A percentile compares a stretch with the other conserved stretches of the same genome.
These are phyloP conservation scores for Pulveroboletus sp. DNA, from an alignment of 1,284 basidiomycete genomes.

Conservation along the genomic window DNA sequence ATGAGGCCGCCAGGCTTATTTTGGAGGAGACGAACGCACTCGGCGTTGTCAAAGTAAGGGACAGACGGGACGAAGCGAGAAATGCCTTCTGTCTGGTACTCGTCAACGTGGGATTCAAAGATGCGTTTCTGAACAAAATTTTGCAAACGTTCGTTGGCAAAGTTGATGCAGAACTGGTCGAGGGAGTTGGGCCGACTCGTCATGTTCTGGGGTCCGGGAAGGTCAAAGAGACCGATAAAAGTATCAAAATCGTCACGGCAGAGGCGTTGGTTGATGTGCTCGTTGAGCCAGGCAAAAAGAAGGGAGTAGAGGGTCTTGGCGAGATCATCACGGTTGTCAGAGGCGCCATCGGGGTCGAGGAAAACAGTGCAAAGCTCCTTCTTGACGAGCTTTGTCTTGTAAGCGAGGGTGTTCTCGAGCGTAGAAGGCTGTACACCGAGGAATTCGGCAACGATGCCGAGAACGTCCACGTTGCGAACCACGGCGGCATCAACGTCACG, in stretches of 20 bases:
- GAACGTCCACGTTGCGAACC: constrained; percentile 78
- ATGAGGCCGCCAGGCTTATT: constrained; percentile 89
- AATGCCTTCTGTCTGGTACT: constrained; percentile 88
- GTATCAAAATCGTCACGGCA: constrained; percentile 89
- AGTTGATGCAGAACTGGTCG: constrained; percentile 96
- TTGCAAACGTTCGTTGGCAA: constrained; percentile 90
- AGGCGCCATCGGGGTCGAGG: constrained; percentile 91
- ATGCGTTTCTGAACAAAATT: constrained; percentile 80
- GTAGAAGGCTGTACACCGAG: constrained; percentile 78
- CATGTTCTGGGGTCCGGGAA: constrained; percentile 92
- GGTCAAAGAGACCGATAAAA: constrained; percentile 94
- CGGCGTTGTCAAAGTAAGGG: constrained; percentile 89
- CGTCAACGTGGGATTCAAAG: constrained; percentile 77
- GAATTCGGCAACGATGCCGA: constrained; percentile 87
- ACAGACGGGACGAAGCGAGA: constrained; percentile 68
- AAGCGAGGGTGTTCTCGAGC: constrained; percentile 85
- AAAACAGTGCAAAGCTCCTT: constrained; percentile 97
- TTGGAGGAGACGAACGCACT: constrained; percentile 85
- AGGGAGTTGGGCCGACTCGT: constrained; percentile 85
- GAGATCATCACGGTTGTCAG: constrained; percentile 90
- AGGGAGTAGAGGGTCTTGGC: constrained; percentile 93
- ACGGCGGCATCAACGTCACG: constrained; percentile 88
- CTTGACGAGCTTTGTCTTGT: constrained; percentile 90
- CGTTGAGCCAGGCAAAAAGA: constrained; percentile 95
- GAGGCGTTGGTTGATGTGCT: constrained; percentile 92